A percentile compares a stretch with the other conserved stretches of the same genome.
phyloP scores from a whole-genome alignment of 495 filamentous ascomycete genomes.

The Bryoglossum gracile region DNA sequence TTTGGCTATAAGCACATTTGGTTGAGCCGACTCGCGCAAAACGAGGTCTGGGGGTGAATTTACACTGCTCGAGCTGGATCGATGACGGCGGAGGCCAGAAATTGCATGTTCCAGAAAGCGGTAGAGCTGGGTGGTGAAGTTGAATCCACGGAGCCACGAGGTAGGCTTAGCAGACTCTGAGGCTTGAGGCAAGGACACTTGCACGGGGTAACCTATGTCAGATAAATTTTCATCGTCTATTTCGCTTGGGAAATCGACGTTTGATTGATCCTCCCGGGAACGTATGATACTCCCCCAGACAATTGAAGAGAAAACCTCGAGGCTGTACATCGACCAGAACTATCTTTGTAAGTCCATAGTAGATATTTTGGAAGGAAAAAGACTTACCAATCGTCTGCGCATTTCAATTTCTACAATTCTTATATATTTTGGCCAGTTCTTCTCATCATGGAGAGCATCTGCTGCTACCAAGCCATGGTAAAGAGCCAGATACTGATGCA shows the following conservation, averaged over 20 bases:
- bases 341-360: slow-evolving; percentile 19
- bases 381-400: slow-evolving; percentile 38
- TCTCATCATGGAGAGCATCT: slow-evolving; percentile 42
- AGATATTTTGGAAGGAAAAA: background rate
- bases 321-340: slow-evolving; percentile 48
- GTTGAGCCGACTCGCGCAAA: slow-evolving; percentile 21
- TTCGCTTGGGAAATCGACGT: slow-evolving; percentile 39
- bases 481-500: slow-evolving; percentile 42
- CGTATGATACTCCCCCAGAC: slow-evolving; percentile 42
- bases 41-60: slow-evolving; percentile 23
- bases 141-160: slow-evolving; percentile 45
- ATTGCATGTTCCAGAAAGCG: slow-evolving; percentile 42
- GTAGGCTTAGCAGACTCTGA: slow-evolving; percentile 21
- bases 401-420: slow-evolving; percentile 39
- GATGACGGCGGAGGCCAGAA: slow-evolving; percentile 29
- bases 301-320: slow-evolving; percentile 43
- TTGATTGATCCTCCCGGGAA: slow-evolving; percentile 36
- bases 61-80: slow-evolving; percentile 16
- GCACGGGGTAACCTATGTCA: slow-evolving; percentile 21
- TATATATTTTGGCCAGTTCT: slow-evolving; percentile 40
- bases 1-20: slow-evolving; percentile 30
- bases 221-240: slow-evolving; percentile 37
- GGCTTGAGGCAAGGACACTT: background rate
- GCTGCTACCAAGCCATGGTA: slow-evolving; percentile 40
- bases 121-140: slow-evolving; percentile 45